These are phyloP conservation scores for Aquilaria sinensis DNA, from an alignment of 345 rosid species.

Conservation along the genomic window DNA sequence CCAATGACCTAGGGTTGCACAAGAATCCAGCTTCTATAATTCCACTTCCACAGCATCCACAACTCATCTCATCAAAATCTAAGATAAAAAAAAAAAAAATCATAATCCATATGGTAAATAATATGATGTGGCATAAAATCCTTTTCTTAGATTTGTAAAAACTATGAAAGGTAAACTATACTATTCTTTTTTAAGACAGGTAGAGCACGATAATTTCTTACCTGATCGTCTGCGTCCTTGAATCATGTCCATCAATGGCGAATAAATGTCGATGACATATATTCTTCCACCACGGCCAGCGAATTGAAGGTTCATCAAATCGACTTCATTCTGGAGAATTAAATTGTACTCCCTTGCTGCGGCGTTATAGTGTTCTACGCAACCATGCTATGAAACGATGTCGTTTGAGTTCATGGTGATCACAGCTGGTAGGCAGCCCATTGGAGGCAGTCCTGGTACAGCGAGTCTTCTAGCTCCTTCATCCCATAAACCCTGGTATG, in stretches of 20 bases:
- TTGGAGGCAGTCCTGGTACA: conserved; percentile 51
- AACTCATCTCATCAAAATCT: conserved; percentile 53
- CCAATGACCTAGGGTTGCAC: conserved; percentile 53
- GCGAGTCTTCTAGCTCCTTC: conserved; percentile 56
- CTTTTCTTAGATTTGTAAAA: too few relatives aligned
- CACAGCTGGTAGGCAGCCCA: conserved; percentile 75
- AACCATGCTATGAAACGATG: conserved; percentile 33
- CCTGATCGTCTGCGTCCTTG: conserved; percentile 34
- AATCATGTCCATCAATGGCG: conserved; percentile 30
- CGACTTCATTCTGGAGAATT: conserved; percentile 43
- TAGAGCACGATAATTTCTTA: conserved; percentile 8
- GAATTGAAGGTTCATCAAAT: conserved; percentile 21
- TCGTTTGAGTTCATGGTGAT: conserved; percentile 47
- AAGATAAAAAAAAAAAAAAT: not conserved
- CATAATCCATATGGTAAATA: too few relatives aligned
- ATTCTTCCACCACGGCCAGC: conserved; percentile 34
- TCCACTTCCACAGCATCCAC: conserved; percentile 86
- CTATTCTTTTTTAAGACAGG: too few relatives aligned
- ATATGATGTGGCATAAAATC: too few relatives aligned
- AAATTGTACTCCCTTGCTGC: conserved; percentile 44
- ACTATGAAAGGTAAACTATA: too few relatives aligned
- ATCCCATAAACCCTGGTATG: conserved; percentile 38
- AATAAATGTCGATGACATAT: conserved; percentile 30
- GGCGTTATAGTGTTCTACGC: conserved; percentile 39
- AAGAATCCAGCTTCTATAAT: conserved; percentile 45